These are phyloP conservation scores for Gamarada debralockiae DNA, from an alignment of 495 filamentous ascomycete genomes.

Conservation along the genomic window DNA sequence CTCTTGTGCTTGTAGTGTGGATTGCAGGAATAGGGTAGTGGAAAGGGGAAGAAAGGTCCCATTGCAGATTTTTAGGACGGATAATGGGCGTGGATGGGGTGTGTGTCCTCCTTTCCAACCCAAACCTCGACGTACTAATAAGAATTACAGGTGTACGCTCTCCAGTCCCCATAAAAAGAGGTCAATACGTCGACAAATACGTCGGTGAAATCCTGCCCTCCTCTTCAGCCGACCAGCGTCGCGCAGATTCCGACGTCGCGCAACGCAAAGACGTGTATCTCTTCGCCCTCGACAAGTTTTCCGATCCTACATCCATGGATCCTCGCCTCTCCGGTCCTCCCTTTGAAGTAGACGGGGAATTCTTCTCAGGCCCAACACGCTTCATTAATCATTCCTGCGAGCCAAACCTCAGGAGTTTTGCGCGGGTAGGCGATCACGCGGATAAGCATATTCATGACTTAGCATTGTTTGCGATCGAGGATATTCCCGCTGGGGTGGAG, in stretches of 20 bases:
- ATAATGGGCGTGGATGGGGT: constrained; percentile 73
- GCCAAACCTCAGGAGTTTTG: constrained; percentile 74
- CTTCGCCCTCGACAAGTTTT: constrained; percentile 81
- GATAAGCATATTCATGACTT: constrained; percentile 79
- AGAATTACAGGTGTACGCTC: constrained; percentile 60
- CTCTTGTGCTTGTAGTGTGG: constrained; percentile 58
- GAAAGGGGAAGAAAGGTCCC: constrained; percentile 71
- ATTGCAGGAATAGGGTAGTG: constrained; percentile 79
- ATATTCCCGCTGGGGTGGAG: constrained; percentile 67
- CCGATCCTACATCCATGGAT: constrained; percentile 42
- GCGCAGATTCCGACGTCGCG: constrained; percentile 41
- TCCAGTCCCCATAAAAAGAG: constrained; percentile 59
- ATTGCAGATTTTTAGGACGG: constrained; percentile 79
- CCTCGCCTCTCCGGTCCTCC: constrained; percentile 35
- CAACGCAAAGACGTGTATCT: constrained; percentile 65
- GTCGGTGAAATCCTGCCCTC: constrained; percentile 83
- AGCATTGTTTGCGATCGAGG: constrained; percentile 73
- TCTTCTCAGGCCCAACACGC: constrained; percentile 54
- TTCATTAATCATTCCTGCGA: constrained; percentile 76
- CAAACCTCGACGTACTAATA: background rate
- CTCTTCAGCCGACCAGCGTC: constrained; percentile 62
- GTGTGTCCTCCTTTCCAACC: constrained; percentile 16
- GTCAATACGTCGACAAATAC: constrained; percentile 87
- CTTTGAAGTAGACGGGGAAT: constrained; percentile 53
- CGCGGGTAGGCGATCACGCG: constrained; percentile 72